Percentiles rank a stretch among this genome's conserved stretches.
Conservation (phyloP, 352 stramenopile genomes). For the Sclerospora graminicola region DNA sequence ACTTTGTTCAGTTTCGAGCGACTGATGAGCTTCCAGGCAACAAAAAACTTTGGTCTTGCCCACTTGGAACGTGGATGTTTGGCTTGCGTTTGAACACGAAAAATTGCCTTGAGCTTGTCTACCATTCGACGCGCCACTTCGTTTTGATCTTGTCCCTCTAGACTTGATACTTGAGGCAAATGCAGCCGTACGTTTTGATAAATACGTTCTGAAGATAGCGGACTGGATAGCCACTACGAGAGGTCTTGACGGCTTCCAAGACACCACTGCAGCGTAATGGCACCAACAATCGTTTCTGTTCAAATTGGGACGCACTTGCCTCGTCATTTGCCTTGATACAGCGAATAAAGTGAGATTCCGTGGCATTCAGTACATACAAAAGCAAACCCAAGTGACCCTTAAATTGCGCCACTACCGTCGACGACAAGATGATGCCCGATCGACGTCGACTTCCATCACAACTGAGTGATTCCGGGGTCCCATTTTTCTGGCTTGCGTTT, state of each 20-base stretch:
- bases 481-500: slow-evolving; percentile 14
- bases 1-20: slow-evolving; percentile 57
- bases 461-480: slow-evolving; percentile 14
- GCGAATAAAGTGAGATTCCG: slow-evolving; percentile 88
- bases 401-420: slow-evolving; percentile 88
- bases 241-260: slow-evolving; percentile 85
- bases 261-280: slow-evolving; percentile 83
- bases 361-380: slow-evolving; percentile 90
- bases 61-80: slow-evolving; percentile 61
- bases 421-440: slow-evolving; percentile 68
- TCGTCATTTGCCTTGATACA: slow-evolving; percentile 86
- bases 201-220: slow-evolving; percentile 91
- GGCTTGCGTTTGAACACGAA: slow-evolving; percentile 27
- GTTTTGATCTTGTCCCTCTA: slow-evolving; percentile 32
- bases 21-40: slow-evolving; percentile 53
- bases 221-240: slow-evolving; percentile 87
- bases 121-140: slow-evolving; percentile 30
- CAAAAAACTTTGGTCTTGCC: slow-evolving; percentile 81
- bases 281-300: slow-evolving; percentile 58
- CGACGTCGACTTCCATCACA: slow-evolving; percentile 38
- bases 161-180: slow-evolving; percentile 39
- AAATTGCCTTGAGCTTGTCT: too few relatives aligned
- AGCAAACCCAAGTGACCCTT: slow-evolving; percentile 88
- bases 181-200: slow-evolving; percentile 73
- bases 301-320: slow-evolving; percentile 46